Conservation (phyloP, 2,329 filamentous ascomycete genomes). For the Drechslera avenae region DNA sequence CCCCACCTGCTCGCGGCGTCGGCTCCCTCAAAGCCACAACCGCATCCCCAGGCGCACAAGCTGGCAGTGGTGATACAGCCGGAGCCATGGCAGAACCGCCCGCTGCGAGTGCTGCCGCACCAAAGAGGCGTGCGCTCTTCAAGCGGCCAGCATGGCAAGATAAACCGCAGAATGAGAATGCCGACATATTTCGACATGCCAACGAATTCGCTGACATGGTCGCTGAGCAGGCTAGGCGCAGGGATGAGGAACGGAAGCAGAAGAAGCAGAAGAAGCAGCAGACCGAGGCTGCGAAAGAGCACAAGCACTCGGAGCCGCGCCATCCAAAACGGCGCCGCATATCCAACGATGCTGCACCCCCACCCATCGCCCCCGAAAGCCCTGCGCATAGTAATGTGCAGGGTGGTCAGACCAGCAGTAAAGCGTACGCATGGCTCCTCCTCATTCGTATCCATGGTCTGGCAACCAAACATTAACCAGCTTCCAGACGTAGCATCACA, state of each 20-base stretch:
- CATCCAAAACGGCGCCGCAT: constrained; percentile 30
- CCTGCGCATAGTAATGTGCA: constrained; percentile 9
- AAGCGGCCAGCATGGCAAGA: constrained; percentile 59
- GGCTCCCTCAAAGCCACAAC: neutral
- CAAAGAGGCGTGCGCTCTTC: constrained; percentile 59
- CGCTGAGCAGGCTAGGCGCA: constrained; percentile 44
- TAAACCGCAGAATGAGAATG: constrained; percentile 43
- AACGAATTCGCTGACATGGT: constrained; percentile 48
- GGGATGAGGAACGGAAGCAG: constrained; percentile 33
- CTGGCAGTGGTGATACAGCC: constrained; percentile 20
- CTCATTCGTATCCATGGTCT: no score
- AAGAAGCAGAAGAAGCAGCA: constrained; percentile 30
- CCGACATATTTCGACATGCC: constrained; percentile 53
- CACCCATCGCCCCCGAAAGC: constrained; percentile 10
- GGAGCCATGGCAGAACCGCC: constrained; percentile 32
- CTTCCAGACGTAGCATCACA: constrained; percentile 32
- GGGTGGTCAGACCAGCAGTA: no score
- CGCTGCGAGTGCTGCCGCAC: constrained; percentile 25
- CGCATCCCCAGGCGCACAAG: neutral
- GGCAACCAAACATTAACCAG: constrained; percentile 7
- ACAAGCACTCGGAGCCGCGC: constrained; percentile 26
- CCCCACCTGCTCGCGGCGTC: constrained; percentile 7
- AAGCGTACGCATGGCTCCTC: constrained; percentile 21
- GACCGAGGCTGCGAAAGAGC: constrained; percentile 38
- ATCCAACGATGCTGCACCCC: constrained; percentile 23